Percentiles rank a stretch among this genome's conserved stretches.
Evolutionary conservation across 2,329 filamentous ascomycete genomes (phyloP).

Genomic region (Colletotrichum graminicola): DNA sequence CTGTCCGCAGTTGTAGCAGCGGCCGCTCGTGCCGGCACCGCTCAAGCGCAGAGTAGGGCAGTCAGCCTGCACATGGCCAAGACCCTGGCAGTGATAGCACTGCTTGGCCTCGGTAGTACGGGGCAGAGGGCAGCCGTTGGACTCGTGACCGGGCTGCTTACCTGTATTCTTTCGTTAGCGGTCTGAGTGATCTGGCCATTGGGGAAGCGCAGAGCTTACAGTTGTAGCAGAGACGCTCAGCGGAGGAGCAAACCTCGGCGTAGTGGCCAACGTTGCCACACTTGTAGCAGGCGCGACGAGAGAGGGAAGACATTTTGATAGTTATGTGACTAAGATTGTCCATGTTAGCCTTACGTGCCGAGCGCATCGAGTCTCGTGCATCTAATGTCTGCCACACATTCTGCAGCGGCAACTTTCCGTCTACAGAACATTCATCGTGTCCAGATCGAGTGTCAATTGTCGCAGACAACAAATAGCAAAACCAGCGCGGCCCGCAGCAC

Average conservation of each 20-base stretch:
- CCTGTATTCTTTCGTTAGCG: slow-evolving; percentile 56
- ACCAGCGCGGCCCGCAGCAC: background rate
- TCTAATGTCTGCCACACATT: background rate
- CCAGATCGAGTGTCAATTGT: background rate
- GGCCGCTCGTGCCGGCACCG: slow-evolving; percentile 83
- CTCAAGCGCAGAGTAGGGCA: slow-evolving; percentile 96
- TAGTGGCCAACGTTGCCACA: slow-evolving; percentile 86
- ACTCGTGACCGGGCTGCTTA: slow-evolving; percentile 95
- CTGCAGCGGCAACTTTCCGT: too few species aligned
- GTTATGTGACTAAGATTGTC: slow-evolving; percentile 26
- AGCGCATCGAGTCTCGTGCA: background rate
- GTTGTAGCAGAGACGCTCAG: slow-evolving; percentile 99
- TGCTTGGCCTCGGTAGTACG: slow-evolving; percentile 99
- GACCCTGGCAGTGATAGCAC: slow-evolving; percentile 99
- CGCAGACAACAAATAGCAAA: background rate
- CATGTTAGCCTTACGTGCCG: slow-evolving; percentile 45
- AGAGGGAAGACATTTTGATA: slow-evolving; percentile 79
- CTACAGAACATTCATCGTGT: background rate
- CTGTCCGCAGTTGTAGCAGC: slow-evolving; percentile 97
- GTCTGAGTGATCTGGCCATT: background rate
- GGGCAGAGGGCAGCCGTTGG: slow-evolving; percentile 95
- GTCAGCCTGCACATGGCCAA: slow-evolving; percentile 98
- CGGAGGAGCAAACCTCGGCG: slow-evolving; percentile 94
- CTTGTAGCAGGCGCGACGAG: slow-evolving; percentile 86
- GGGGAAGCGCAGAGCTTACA: slow-evolving; percentile 70